Conservation (phyloP, 768 basidiomycete genomes). For the Calvatia gigantea region DNA sequence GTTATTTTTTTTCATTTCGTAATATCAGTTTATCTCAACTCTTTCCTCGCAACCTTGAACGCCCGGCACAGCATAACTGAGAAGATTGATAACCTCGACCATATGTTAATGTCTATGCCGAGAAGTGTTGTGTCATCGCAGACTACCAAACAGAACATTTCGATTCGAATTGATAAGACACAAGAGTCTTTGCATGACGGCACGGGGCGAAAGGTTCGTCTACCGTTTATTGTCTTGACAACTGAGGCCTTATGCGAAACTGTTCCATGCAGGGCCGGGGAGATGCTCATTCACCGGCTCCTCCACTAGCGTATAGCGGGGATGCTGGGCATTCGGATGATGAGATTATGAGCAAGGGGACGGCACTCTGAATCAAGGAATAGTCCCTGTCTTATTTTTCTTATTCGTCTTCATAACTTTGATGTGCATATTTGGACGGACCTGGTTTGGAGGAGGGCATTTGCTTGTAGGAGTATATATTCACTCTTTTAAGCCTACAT, state of each 20-base stretch:
- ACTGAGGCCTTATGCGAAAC: background rate
- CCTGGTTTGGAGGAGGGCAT: background rate
- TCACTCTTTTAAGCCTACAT: background rate
- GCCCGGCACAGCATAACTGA: slow-evolving; percentile 35
- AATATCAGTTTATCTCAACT: slow-evolving; percentile 44
- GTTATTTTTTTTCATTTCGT: background rate
- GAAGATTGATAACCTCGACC: slow-evolving; percentile 24
- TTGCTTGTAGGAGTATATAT: background rate
- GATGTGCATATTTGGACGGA: background rate
- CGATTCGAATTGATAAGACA: slow-evolving; percentile 33
- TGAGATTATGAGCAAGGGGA: background rate
- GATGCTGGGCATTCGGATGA: background rate
- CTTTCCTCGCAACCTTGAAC: slow-evolving; percentile 50
- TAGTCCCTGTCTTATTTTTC: background rate
- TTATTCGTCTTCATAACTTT: background rate
- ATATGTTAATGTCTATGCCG: slow-evolving; percentile 31
- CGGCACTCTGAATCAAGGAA: background rate
- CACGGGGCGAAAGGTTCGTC: background rate
- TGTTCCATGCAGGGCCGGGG: background rate
- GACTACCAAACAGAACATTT: slow-evolving; percentile 22
- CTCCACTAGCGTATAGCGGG: background rate
- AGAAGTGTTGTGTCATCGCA: slow-evolving; percentile 21
- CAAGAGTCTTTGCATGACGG: slow-evolving; percentile 16
- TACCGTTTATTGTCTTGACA: background rate
- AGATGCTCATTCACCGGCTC: no score